Evolutionary conservation across 2,329 filamentous ascomycete species (phyloP), one percentile per base, ranked within the genome.

Genomic region (Paecilomyces sp.): DNA sequence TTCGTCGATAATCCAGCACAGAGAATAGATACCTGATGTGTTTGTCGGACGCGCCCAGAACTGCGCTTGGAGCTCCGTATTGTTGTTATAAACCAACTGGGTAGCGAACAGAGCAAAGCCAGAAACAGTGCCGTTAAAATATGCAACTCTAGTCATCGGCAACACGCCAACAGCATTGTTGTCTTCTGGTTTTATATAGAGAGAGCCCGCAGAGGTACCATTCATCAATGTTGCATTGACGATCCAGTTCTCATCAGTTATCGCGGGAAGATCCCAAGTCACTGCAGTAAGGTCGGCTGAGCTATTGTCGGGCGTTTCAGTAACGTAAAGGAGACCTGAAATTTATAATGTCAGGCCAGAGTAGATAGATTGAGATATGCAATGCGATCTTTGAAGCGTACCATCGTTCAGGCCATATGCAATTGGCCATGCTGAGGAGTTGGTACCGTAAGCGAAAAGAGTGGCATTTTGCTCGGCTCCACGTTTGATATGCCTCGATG

Each of bases 91-190:
- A 3, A 67, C 64, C 3, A 67, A 55, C 54, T 66, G 64, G 1
- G 64, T 60, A 3, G 61, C 64, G 28, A 65, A 66, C 28, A 66
- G 53, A 13, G 62, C 64, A 34, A 64, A 66, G n/a, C 65, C 64
- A 1, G 64, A 60, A 11, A 64, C 62, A 22, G 61, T 66, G 2
- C 62, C 61, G 30, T 64, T 65, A 15, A 64, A 25, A 11, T 63
- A 57, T 3, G 61, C 60, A 1, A 61, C 55, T 11, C 58, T 41
- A 2, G 13, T n/a, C n/a, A 41, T 41, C 13, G 36, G 36, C n/a
- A 41, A n/a, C 13, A 41, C 36, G 5, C 36, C 36, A n/a, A 41
- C 36, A 15, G 36, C 36, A 7, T 41, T 15, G 11, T 41, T 41
- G 13, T n/a, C 13, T 5, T 41, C 13, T 13, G 36, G 36, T n/a